Conservation (phyloP, 768 basidiomycete genomes). For the Coprinopsis marcescibilis region DNA sequence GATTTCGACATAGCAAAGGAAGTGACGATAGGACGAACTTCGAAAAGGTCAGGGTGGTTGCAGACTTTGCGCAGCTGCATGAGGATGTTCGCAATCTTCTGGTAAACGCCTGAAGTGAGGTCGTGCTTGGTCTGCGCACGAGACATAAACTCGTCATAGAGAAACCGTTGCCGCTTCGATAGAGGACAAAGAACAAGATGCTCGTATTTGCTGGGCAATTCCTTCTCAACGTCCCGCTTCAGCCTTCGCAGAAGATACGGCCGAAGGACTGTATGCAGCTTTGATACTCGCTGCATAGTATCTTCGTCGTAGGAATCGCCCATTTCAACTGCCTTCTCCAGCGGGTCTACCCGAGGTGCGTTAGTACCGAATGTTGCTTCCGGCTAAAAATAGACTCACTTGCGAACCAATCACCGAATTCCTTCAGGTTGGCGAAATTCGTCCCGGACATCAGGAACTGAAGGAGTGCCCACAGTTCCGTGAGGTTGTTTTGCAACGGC, state of each 20-base stretch:
- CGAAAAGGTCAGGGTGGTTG: conserved; percentile 91
- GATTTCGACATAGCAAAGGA: conserved; percentile 73
- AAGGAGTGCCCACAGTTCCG: conserved; percentile 91
- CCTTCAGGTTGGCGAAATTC: conserved; percentile 85
- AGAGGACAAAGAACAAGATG: conserved; percentile 84
- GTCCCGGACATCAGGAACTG: conserved; percentile 91
- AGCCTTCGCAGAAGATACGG: conserved; percentile 95
- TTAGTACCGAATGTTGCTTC: conserved; percentile 2
- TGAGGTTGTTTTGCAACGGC: conserved; percentile 93
- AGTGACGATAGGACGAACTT: conserved; percentile 78
- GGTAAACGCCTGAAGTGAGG: conserved; percentile 78
- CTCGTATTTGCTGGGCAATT: conserved; percentile 89
- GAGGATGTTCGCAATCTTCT: conserved; percentile 88
- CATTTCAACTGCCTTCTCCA: conserved; percentile 92
- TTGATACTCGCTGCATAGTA: conserved; percentile 75
- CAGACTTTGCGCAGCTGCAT: conserved; percentile 99
- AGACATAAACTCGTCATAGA: conserved; percentile 96
- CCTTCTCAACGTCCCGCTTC: conserved; percentile 96
- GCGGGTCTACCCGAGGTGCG: conserved; percentile 53
- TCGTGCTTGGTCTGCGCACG: conserved; percentile 79
- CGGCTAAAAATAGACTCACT: conserved; percentile 46
- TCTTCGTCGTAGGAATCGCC: conserved; percentile 74
- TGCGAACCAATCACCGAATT: conserved; percentile 95
- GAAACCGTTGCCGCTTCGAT: conserved; percentile 88
- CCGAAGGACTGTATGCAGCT: conserved; percentile 91